Conservation (phyloP, 495 filamentous ascomycete species). For the Diplogelasinospora grovesii region DNA sequence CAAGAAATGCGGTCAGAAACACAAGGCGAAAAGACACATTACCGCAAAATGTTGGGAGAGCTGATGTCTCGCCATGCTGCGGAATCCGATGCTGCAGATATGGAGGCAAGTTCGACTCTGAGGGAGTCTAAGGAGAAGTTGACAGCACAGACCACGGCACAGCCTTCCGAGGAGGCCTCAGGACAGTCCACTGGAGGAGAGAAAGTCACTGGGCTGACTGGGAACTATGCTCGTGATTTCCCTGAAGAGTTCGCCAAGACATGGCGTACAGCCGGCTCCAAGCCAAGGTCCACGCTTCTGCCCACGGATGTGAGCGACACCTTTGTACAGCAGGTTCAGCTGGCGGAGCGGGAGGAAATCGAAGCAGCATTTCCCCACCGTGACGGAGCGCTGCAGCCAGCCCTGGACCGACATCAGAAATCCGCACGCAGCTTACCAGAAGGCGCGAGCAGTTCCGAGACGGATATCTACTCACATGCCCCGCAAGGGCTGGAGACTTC, state of each 20-base stretch:
- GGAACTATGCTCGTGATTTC: constrained; percentile 40
- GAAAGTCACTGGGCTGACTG: constrained; percentile 21
- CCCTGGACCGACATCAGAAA: constrained; percentile 25
- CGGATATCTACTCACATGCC: constrained; percentile 29
- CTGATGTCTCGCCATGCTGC: constrained; percentile 16
- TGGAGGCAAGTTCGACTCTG: constrained; percentile 1
- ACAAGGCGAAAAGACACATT: constrained; percentile 11
- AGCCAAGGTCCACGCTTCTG: constrained; percentile 7
- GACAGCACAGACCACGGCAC: too few relatives aligned
- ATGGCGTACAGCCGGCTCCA: constrained; percentile 21
- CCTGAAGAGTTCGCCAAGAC: constrained; percentile 36
- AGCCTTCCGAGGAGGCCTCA: too few relatives aligned
- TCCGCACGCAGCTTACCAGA: background rate
- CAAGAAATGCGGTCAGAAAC: too few relatives aligned
- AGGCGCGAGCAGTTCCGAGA: background rate
- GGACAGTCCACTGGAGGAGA: too few relatives aligned
- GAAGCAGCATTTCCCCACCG: too few relatives aligned
- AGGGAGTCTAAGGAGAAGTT: background rate
- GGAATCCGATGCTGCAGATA: constrained; percentile 6
- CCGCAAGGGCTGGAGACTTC: constrained; percentile 31
- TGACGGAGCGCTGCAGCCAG: constrained; percentile 23
- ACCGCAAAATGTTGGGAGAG: constrained; percentile 15
- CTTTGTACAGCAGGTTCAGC: background rate
- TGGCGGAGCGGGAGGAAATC: background rate
- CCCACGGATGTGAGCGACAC: constrained; percentile 10